These are phyloP conservation scores for Endoconidiophora polonica DNA, from an alignment of 2,329 filamentous ascomycete species.

Conservation along the genomic window DNA sequence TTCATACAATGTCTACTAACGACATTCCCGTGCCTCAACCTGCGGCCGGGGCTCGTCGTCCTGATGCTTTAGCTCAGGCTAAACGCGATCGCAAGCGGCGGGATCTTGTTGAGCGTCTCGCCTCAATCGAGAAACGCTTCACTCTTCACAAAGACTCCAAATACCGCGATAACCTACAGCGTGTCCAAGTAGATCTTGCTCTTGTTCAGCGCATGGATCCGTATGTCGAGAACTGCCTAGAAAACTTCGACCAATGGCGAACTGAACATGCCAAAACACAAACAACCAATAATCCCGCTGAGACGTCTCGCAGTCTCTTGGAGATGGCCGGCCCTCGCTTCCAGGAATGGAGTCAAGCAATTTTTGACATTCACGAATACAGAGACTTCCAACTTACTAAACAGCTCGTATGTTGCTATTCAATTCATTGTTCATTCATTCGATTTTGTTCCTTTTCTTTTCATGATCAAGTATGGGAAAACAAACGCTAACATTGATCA, in stretches of 20 bases:
- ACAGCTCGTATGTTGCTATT: slow-evolving; percentile 48
- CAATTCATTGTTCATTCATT: too few species aligned
- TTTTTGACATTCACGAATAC: slow-evolving; percentile 77
- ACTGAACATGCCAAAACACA: slow-evolving; percentile 34
- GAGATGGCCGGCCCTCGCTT: slow-evolving; percentile 73
- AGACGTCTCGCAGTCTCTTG: slow-evolving; percentile 38
- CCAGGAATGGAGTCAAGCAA: slow-evolving; percentile 65
- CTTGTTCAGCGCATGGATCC: slow-evolving; percentile 74
- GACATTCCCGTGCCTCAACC: slow-evolving; percentile 16
- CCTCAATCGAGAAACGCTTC: slow-evolving; percentile 60
- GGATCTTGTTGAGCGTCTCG: slow-evolving; percentile 62
- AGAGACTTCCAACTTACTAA: slow-evolving; percentile 69
- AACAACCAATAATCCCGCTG: slow-evolving; percentile 23
- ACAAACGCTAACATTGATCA: background rate
- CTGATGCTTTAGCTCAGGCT: slow-evolving; percentile 35
- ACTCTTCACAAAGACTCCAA: slow-evolving; percentile 64
- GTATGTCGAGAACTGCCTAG: slow-evolving; percentile 55
- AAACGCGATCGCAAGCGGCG: slow-evolving; percentile 86
- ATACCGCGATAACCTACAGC: slow-evolving; percentile 78
- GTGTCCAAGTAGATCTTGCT: slow-evolving; percentile 79
- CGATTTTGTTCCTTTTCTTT: background rate
- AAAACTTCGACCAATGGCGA: slow-evolving; percentile 50
- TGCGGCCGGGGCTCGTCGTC: slow-evolving; percentile 20
- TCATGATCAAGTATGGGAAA: background rate
- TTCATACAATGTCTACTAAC: slow-evolving; percentile 23